Evolutionary conservation across 2,329 filamentous ascomycete species (phyloP), one percentile per base, ranked within the genome.

Genomic region (Fusarium cicatricum): DNA sequence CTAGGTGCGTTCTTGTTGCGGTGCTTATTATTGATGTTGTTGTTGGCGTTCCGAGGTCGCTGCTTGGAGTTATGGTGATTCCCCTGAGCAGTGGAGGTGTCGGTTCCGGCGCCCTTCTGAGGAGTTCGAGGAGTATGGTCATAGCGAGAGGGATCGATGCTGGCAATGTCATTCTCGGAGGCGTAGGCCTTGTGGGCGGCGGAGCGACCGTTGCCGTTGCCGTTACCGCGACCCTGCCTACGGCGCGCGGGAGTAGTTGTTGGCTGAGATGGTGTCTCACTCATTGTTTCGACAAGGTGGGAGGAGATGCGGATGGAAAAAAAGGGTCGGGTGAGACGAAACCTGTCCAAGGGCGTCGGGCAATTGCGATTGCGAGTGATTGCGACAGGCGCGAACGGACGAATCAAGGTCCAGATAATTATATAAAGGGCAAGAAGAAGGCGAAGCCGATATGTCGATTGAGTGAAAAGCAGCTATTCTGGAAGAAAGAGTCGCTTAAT

Each of bases 111-210:
- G 16, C 67, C 53, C 64, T 82, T 84, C 48, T 77, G 75, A 2
- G 83, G 83, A 2, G 83, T 85, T 70, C 77, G 67, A 59, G 77
- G 68, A 64, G 73, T 62, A 68, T 70, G 45, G 63, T 66, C 55
- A 66, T 74, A 60, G 71, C 74, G 60, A 59, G 72, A 38, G 69
- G 72, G 62, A 28, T 72, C 68, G 52, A 72, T 54, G 34, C 57
- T 64, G 37, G 62, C 63, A 31, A 65, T 72, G 64, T 86, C 84
- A 64, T 82, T 85, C 70, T 86, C 84, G 4, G 84, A 86, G 19
- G 81, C 83, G 65, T 86, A 85, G n/a, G 78, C 79, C 71, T 82
- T 85, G 55, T 80, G 80, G 11, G 73, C 74, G 14, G 78, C 73
- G 63, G 60, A 66, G 70, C 62, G 78, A 70, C 61, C 77, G 71